Evolutionary conservation across 2,329 filamentous ascomycete genomes (phyloP).

Genomic region (Aureobasidium sp.): DNA sequence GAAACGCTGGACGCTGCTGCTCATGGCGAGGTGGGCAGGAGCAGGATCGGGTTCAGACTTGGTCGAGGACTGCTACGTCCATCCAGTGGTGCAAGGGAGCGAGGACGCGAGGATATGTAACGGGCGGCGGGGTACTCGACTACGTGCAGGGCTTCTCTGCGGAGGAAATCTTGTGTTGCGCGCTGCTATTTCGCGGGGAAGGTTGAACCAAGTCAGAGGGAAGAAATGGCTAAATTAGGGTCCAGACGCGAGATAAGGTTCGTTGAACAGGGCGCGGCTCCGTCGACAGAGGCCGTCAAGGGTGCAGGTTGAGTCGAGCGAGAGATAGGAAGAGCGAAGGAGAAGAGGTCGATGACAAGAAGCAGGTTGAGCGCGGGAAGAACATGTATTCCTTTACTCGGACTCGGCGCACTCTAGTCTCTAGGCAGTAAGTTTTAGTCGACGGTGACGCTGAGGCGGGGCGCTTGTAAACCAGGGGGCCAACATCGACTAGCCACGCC

Average conservation of each 20-base stretch:
- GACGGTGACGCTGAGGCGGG: background rate
- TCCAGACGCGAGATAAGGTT: background rate
- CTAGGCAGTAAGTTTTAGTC: background rate
- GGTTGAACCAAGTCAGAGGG: background rate
- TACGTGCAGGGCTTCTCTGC: background rate
- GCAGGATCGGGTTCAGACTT: background rate
- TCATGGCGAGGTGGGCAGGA: slow-evolving; percentile 22
- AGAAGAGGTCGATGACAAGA: background rate
- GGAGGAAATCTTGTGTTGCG: background rate
- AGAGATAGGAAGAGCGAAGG: background rate
- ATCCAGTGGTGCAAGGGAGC: background rate
- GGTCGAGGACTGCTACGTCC: background rate
- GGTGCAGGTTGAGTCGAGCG: background rate
- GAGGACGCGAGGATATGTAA: background rate
- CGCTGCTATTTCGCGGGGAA: background rate
- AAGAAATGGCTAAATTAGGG: background rate
- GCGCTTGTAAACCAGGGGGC: background rate
- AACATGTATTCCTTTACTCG: background rate
- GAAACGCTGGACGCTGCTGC: slow-evolving; percentile 48
- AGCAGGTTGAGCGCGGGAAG: slow-evolving; percentile 1
- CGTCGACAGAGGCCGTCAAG: background rate
- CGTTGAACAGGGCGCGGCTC: background rate
- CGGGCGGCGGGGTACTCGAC: background rate
- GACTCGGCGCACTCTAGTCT: background rate
- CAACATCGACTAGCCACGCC: background rate